A percentile compares a stretch with the other conserved stretches of the same genome.
These are phyloP conservation scores for Acacia crassicarpa DNA, from an alignment of 306 rosid genomes.

Conservation along the genomic window DNA sequence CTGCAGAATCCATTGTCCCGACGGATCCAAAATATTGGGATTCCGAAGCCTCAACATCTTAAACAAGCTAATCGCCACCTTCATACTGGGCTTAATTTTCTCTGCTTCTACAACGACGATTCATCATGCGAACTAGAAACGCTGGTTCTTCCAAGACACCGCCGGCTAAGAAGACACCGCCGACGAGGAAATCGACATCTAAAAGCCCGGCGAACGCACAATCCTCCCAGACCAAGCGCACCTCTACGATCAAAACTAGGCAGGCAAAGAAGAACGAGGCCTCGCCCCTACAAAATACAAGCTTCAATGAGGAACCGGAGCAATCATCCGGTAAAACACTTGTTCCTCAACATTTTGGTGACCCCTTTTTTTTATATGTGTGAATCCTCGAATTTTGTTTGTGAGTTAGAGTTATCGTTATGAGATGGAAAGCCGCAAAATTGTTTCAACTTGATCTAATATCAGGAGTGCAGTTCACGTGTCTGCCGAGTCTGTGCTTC, in stretches of 20 bases:
- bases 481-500: neutral
- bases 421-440: neutral
- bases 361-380: neutral
- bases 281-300: constrained; percentile 34
- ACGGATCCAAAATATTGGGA: neutral
- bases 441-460: neutral
- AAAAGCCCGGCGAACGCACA: constrained; percentile 30
- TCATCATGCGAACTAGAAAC: constrained; percentile 66
- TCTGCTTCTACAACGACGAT: neutral
- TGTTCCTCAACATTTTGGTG: neutral
- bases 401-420: neutral
- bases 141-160: constrained; percentile 44
- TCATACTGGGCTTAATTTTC: neutral
- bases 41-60: neutral
- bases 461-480: neutral
- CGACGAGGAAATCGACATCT: constrained; percentile 45
- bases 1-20: neutral
- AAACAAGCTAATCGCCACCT: neutral
- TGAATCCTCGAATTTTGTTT: neutral
- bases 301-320: constrained; percentile 31
- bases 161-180: constrained; percentile 50
- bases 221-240: constrained; percentile 38
- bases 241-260: constrained; percentile 37
- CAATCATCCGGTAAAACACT: constrained; percentile 42
- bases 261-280: constrained; percentile 48